Percentiles rank a stretch among this genome's conserved stretches.
phyloP scores from a whole-genome alignment of 345 rosid species.

The Salix purpurea region DNA sequence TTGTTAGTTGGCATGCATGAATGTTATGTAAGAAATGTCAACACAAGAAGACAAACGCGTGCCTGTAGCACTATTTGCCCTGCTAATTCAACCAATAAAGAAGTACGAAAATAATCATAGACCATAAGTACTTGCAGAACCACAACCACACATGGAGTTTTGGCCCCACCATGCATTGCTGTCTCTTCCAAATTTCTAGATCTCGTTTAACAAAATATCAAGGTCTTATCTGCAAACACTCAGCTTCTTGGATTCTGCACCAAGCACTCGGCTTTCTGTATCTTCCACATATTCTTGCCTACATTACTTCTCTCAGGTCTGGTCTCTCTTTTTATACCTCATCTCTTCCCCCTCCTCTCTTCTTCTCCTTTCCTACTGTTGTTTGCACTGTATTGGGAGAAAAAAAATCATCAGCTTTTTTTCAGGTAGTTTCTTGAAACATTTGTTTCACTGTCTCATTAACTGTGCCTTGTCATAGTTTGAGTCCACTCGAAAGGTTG shows the following conservation, averaged over 20 bases:
- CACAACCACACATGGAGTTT: slow-evolving; percentile 14
- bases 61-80: neutral
- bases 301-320: neutral
- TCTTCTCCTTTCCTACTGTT: neutral
- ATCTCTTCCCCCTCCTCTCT: neutral
- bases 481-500: neutral
- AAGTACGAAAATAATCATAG: neutral
- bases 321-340: too few species aligned
- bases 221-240: slow-evolving; percentile 26
- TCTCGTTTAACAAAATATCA: slow-evolving; percentile 17
- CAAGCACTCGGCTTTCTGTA: slow-evolving; percentile 11
- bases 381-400: neutral
- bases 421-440: neutral
- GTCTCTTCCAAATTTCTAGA: slow-evolving; percentile 5
- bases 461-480: neutral
- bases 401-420: neutral
- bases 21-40: too few species aligned
- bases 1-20: neutral
- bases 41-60: neutral
- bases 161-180: slow-evolving; percentile 21
- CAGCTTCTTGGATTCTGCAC: slow-evolving; percentile 14
- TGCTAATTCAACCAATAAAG: neutral
- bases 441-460: neutral
- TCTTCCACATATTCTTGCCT: neutral
- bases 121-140: neutral